Evolutionary conservation across 164 flowering plant genomes (phyloP), one percentile per base, ranked within the genome.

Genomic region (Aristolochia fimbriata): DNA sequence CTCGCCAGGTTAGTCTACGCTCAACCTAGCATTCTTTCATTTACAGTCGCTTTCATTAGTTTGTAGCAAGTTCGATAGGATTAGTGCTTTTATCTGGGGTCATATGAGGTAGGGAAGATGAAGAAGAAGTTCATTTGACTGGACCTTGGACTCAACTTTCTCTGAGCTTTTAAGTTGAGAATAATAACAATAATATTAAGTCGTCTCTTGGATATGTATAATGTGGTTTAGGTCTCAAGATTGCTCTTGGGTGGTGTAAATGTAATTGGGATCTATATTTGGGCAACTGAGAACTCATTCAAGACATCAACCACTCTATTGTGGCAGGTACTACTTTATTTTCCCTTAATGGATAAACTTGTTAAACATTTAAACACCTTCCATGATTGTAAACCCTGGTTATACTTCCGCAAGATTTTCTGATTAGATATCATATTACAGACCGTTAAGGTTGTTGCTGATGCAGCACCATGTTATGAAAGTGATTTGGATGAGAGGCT

Each of bases 241-340:
- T 83, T 91, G 97, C 78, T 91, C 37, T 52, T 81, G 64, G 97
- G 97, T 68, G 96, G 97, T 55, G 70, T 86, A 69, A 76, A 81
- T 67, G 92, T 88, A 23, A 65, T 91, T 71, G 98, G 96, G 27
- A 53, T 88, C 49, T 88, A 85, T 65, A 65, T 87, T n/a, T 91
- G 92, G 93, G 77, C 71, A 50, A 66, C 76, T 47, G 93, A 91
- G 47, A 74, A 47, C 65, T 62, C 76, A 21, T 87, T 80, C 76
- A 88, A 87, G 71, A 77, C 74, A 65, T 85, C 98, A 25, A 85
- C 78, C 56, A 47, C 77, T 31, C 51, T 60, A 27, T 83, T 91
- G 47, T 80, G 87, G 71, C 90, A 91, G 95, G 97, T 91, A 64
- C 20, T 9, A 47, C 16, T 62, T 55, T 51, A 21, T 25, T 5